A percentile compares a stretch with the other conserved stretches of the same genome.
Evolutionary conservation across 164 flowering plant genomes (phyloP).

Genomic region (Sextonia rubra): DNA sequence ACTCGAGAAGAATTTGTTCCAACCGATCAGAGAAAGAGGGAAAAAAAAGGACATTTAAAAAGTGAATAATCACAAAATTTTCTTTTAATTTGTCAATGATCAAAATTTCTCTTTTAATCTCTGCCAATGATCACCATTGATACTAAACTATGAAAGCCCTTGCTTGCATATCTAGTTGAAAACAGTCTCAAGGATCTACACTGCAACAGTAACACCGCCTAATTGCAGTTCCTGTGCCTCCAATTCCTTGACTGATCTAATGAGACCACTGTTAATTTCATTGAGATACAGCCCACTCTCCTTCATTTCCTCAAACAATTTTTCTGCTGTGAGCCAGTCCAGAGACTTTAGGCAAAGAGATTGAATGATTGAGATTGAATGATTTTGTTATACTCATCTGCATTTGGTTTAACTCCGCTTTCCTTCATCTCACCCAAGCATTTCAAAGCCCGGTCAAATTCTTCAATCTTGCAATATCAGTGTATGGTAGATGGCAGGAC

Average conservation of each 20-base stretch:
- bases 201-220: conserved; percentile 15
- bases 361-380: too few relatives aligned
- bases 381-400: conserved; percentile 67
- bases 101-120: neutral
- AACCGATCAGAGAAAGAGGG: neutral
- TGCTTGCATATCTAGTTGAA: neutral
- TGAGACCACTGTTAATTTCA: conserved; percentile 57
- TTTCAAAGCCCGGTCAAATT: conserved; percentile 65
- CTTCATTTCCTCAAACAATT: conserved; percentile 63
- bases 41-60: neutral
- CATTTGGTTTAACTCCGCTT: conserved; percentile 55
- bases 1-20: neutral
- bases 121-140: neutral
- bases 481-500: conserved; percentile 58
- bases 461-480: conserved; percentile 69
- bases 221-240: conserved; percentile 34
- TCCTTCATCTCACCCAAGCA: conserved; percentile 66
- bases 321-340: conserved; percentile 77
- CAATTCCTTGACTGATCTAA: conserved; percentile 73
- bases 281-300: conserved; percentile 58
- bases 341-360: conserved; percentile 78
- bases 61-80: neutral
- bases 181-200: conserved; percentile 9
- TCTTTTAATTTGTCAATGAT: too few relatives aligned
- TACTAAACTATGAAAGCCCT: neutral